Evolutionary conservation across 2,329 filamentous ascomycete species (phyloP), one percentile per base, ranked within the genome.

Genomic region (Apiospora koreana): DNA sequence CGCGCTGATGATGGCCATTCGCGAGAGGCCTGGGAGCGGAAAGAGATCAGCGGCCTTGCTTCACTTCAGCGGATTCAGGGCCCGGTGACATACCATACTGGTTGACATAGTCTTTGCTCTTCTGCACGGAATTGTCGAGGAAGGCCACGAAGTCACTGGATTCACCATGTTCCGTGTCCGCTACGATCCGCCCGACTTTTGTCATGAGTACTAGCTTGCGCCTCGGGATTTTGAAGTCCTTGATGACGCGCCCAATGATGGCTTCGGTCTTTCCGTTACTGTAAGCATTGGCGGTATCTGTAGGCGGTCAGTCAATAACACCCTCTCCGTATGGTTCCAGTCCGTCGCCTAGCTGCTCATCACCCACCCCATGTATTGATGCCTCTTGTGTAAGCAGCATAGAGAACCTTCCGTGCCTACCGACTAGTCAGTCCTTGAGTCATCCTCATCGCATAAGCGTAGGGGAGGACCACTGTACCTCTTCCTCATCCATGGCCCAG

Each of bases 101-200:
- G 21, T 65, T 65, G 16, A 65, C 58, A 31, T 65, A 65, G 35
- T 65, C 31, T 42, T 65, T 65, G 58, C 31, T 65, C 21, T 23
- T 42, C 31, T 42, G 21, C 7, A 41, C 31, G 18, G 58, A 23
- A 4, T 41, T 31, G 31, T 64, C 58, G 1, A 64, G 58, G 31
- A 64, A 64, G 2, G 58, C 28, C 3, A 64, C 58, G 3, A 64
- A 64, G 58, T 64, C 58, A 23, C 38, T 64, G 18, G 58, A 64
- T 2, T 41, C 58, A 14, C 58, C 58, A 14, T 64, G 28, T 21
- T 64, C 58, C 31, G 58, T 64, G 10, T 64, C 58, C 18, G 31
- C 38, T 31, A 64, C n/a, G 58, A 64, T 64, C 38, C 58, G 16
- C 31, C 58, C 58, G 31, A 64, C 28, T 31, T 64, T 64, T 28